phyloP scores from a whole-genome alignment of 192 early-diverging fungal genomes.

The Coemansia sp. region DNA sequence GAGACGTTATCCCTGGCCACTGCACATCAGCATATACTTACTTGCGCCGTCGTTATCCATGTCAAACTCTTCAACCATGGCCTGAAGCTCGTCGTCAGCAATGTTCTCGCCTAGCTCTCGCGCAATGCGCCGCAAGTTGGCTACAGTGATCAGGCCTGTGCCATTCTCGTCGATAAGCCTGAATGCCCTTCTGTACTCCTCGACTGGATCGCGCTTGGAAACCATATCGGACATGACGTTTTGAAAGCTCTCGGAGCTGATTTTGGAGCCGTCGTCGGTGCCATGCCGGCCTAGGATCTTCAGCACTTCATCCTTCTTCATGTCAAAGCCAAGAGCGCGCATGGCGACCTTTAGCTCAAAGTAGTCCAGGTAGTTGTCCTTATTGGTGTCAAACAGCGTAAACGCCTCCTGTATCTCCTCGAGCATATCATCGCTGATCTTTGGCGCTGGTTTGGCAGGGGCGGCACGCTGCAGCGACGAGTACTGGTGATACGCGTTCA shows the following conservation, averaged over 20 bases:
- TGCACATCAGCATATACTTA: conserved; percentile 41
- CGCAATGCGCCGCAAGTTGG: conserved; percentile 72
- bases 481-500: conserved; percentile 28
- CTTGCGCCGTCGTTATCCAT: conserved; percentile 82
- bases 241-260: conserved; percentile 70
- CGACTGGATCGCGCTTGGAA: conserved; percentile 73
- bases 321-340: conserved; percentile 83
- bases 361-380: conserved; percentile 72
- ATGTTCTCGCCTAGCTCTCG: conserved; percentile 82
- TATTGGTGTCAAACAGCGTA: conserved; percentile 66
- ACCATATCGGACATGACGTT: conserved; percentile 74
- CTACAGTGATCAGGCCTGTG: conserved; percentile 66
- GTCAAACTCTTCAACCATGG: conserved; percentile 93
- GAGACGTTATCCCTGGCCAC: background rate
- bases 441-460: conserved; percentile 12
- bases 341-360: conserved; percentile 89
- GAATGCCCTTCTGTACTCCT: conserved; percentile 83
- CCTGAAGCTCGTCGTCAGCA: conserved; percentile 80
- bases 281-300: conserved; percentile 69
- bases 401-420: conserved; percentile 67
- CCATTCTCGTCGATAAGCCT: conserved; percentile 75
- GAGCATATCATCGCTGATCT: conserved; percentile 72
- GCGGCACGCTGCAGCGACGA: conserved; percentile 10
- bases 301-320: conserved; percentile 80
- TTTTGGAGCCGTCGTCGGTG: conserved; percentile 57